These are phyloP conservation scores for Colletotrichum tanaceti DNA, from an alignment of 2,329 filamentous ascomycete species.

Conservation along the genomic window DNA sequence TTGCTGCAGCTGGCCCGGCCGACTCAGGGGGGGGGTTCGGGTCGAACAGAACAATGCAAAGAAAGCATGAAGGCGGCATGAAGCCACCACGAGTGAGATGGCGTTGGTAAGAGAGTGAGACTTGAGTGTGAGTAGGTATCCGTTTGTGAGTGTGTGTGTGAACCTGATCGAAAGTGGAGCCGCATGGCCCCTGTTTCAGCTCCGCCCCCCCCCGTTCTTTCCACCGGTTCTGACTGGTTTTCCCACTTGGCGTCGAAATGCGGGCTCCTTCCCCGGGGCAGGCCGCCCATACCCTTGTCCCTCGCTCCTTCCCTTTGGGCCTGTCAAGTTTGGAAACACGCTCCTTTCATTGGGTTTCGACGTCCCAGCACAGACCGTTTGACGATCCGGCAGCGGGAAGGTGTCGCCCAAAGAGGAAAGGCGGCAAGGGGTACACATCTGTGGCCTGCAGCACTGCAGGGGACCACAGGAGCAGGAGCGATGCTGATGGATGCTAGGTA, in stretches of 20 bases:
- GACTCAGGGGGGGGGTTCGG: background rate
- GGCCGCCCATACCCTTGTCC: slow-evolving; percentile 13
- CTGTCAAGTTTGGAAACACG: slow-evolving; percentile 18
- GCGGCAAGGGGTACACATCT: slow-evolving; percentile 26
- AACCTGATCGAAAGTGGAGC: slow-evolving; percentile 15
- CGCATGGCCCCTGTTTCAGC: slow-evolving; percentile 39
- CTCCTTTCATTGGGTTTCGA: slow-evolving; percentile 10
- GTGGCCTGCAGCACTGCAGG: slow-evolving; percentile 23
- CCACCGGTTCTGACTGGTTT: slow-evolving; percentile 26
- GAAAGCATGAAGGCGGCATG: background rate
- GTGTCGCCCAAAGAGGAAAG: slow-evolving; percentile 26
- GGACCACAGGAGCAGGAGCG: background rate
- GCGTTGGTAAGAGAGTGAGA: no score
- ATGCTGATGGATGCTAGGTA: background rate
- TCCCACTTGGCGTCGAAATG: slow-evolving; percentile 5
- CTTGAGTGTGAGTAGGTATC: background rate
- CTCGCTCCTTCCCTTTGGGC: slow-evolving; percentile 11
- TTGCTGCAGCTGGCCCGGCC: no score
- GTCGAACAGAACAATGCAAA: background rate
- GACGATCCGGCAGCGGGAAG: slow-evolving; percentile 31
- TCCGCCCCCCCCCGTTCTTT: slow-evolving; percentile 20
- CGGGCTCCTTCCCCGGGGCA: slow-evolving; percentile 36
- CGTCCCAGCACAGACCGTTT: slow-evolving; percentile 26
- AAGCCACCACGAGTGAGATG: background rate
- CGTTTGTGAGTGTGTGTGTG: background rate